These are phyloP conservation scores for Rubia balearica DNA, from an alignment of 305 asterid genomes.

Conservation along the genomic window DNA sequence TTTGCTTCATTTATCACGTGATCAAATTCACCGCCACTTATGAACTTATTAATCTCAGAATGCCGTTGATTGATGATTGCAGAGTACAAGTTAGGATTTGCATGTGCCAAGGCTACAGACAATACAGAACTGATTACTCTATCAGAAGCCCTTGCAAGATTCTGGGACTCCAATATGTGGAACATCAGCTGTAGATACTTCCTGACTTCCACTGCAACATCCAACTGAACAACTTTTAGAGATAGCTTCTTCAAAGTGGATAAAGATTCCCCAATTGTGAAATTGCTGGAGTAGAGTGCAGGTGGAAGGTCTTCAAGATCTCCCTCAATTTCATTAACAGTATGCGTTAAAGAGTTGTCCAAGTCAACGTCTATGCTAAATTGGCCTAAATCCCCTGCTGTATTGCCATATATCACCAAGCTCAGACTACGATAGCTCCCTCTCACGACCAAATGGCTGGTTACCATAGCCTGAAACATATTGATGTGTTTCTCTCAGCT, in stretches of 20 bases:
- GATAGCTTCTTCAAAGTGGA: constrained; percentile 58
- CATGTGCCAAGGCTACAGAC: constrained; percentile 49
- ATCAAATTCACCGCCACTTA: constrained; percentile 22
- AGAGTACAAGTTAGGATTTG: constrained; percentile 31
- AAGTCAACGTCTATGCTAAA: constrained; percentile 89
- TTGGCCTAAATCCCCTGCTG: constrained; percentile 93
- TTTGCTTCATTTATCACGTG: constrained; percentile 46
- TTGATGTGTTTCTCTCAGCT: constrained; percentile 20
- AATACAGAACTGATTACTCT: constrained; percentile 45
- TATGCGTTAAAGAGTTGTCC: constrained; percentile 72
- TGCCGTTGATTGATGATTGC: constrained; percentile 30
- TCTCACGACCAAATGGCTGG: constrained; percentile 90
- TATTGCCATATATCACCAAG: constrained; percentile 92
- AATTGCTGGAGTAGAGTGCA: constrained; percentile 62
- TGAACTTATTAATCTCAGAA: constrained; percentile 23
- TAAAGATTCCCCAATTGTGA: constrained; percentile 56
- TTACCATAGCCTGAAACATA: constrained; percentile 62
- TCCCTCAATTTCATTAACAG: constrained; percentile 70
- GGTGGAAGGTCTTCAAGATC: constrained; percentile 88
- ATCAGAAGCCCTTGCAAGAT: constrained; percentile 46
- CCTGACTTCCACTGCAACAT: constrained; percentile 56
- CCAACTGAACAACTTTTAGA: constrained; percentile 33
- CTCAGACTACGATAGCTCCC: constrained; percentile 97
- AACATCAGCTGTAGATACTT: constrained; percentile 47
- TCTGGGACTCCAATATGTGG: constrained; percentile 45